Evolutionary conservation across 768 basidiomycete species (phyloP), one percentile per base, ranked within the genome.

Genomic region (Glaciozyma antarctica): DNA sequence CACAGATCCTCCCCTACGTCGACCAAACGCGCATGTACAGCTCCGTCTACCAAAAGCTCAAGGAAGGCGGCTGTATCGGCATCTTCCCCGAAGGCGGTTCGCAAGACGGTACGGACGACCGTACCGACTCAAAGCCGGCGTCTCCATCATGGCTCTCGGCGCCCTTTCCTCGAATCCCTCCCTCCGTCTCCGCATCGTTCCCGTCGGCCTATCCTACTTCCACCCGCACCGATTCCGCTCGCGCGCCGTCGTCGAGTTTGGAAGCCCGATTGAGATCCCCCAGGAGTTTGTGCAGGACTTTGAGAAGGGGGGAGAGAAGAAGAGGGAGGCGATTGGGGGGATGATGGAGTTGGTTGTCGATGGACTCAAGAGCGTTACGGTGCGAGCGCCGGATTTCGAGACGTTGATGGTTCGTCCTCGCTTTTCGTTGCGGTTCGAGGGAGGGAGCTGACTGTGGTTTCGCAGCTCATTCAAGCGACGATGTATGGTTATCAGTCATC

Each of bases 11-110:
- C 63, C 91, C 93, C 1, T 86, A 86, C 75, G 84, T 99, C 67
- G 88, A 99, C 78, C 95, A 98, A 75, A 84, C 88, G 67, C 84
- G 89, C 60, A 97, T 95, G 86, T 99, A 98, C 77, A 84, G 86
- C 22, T 82, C 89, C 65, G 95, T 98, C 7, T 99, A 95, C 76
- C 81, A 90, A 74, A 83, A 84, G 62, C 78, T 98, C 62, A 88
- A 84, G 63, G 83, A 87, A 63, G 90, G 90, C 13, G 90, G 90
- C 19, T 85, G 86, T 69, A 93, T 99, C 67, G 93, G 95, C 54
- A 97, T 99, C 69, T 98, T 98, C 75, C 95, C 95, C 47, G 95
- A 98, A 86, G 94, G 95, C 71, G 95, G 95, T 62, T 97, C 93
- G 64, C 95, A 99, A 77, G 95, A 99, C 77, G 86, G 95, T 48